Evolutionary conservation across 1,139 yeast genomes (phyloP), one percentile per base, ranked within the genome.

Genomic region (Hansenula lynferdii): DNA sequence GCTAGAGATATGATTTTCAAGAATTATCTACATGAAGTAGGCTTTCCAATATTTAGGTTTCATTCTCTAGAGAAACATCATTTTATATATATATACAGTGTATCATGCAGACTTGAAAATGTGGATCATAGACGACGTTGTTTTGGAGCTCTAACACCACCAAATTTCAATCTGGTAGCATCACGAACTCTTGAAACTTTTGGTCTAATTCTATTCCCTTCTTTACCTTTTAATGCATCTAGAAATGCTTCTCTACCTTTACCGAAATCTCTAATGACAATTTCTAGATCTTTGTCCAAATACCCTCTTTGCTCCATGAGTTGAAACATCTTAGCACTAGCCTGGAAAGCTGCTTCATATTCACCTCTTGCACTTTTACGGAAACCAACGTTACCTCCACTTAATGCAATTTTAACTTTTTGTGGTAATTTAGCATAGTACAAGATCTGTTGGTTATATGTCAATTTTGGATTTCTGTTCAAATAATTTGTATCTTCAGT

Each of bases 321-420:
- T 47, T 80, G 74, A 62, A 90, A 87, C 68, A 85, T 71, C 48
- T 77, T 75, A 8, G 89, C 68, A 18, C 89, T 70, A 11, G 92
- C 85, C 58, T 89, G 96, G 69, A 84, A 89, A n/a, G 84, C 85
- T 1, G 96, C 97, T 64, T 90, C 98, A 57, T 86, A 86, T 60
- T 89, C 96, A 39, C 95, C 86, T 64, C 96, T 75, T 42, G 83
- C 85, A 9, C 85, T 76, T 56, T 83, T 82, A 55, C 85, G 74
- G 62, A 83, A 84, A 7, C 94, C 94, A 42, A 83, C 65, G 56
- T 73, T 75, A 37, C 94, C 94, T 0, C 90, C 82, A 20, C 83
- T 72, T 38, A 85, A 66, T 31, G 82, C 76, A 39, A 82, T 60
- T 49, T 77, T 72, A 33, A 83, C 80, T 48, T 78, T 84, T 59